Percentiles rank a stretch among this genome's conserved stretches.
phyloP scores from a whole-genome alignment of 371 early-diverging fungal genomes.

The Zychaea mexicana region DNA sequence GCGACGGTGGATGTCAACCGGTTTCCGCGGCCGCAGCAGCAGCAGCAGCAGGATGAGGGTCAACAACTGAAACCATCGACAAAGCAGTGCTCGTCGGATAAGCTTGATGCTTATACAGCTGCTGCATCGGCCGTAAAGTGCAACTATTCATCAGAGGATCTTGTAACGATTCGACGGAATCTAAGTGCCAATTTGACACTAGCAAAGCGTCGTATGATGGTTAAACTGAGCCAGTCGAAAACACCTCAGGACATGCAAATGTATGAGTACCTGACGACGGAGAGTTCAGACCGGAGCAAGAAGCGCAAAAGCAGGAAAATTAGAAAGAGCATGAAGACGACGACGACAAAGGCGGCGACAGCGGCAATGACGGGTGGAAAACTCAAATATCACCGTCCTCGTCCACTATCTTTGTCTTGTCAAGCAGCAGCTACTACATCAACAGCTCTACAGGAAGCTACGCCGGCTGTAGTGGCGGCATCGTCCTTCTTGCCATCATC shows the following conservation, averaged over 20 bases:
- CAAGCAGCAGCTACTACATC: neutral
- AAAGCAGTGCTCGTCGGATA: neutral
- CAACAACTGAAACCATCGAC: neutral
- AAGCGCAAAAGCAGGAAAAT: neutral
- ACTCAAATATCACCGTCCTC: neutral
- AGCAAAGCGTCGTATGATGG: slow-evolving; percentile 5
- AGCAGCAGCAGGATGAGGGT: neutral
- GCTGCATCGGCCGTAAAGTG: neutral
- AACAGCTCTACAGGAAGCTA: neutral
- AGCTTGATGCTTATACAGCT: neutral
- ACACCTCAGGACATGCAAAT: neutral
- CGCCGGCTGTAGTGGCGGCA: no score
- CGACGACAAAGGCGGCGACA: no score
- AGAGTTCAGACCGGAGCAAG: neutral
- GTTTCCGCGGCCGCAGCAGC: neutral
- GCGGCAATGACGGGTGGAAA: neutral
- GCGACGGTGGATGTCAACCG: neutral
- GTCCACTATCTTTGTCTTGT: neutral
- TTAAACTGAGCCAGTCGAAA: neutral
- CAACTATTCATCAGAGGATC: neutral
- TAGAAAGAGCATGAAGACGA: neutral
- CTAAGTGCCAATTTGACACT: neutral
- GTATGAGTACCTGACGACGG: neutral
- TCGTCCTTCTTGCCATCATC: no score
- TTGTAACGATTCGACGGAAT: neutral